Evolutionary conservation across 495 filamentous ascomycete species (phyloP).

Genomic region (Apiosordaria backusii): DNA sequence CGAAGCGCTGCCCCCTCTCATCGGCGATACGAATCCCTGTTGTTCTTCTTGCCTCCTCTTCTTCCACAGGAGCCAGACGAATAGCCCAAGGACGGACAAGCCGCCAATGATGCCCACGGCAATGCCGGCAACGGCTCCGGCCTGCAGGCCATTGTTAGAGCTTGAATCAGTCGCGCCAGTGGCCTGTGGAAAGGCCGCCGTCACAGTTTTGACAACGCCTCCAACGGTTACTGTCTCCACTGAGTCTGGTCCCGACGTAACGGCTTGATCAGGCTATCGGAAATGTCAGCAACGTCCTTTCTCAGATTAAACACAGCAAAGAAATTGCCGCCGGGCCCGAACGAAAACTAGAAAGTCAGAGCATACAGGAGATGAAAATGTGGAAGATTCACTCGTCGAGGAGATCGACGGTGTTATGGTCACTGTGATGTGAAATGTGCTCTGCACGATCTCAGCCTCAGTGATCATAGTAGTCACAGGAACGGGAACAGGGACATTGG

Average conservation of each 20-base stretch:
- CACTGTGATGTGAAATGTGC: slow-evolving; percentile 32
- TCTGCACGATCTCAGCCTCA: slow-evolving; percentile 34
- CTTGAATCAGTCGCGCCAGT: slow-evolving; percentile 13
- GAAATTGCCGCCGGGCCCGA: not conserved
- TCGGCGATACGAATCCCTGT: slow-evolving; percentile 25
- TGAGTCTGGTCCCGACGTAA: not conserved
- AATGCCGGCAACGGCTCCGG: slow-evolving; percentile 41
- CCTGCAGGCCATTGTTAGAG: slow-evolving; percentile 28
- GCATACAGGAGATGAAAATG: slow-evolving; percentile 31
- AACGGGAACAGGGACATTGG: not conserved
- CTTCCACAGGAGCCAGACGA: slow-evolving; percentile 35
- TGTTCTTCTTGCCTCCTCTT: slow-evolving; percentile 30
- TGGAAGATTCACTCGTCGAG: slow-evolving; percentile 11
- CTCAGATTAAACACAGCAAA: not conserved
- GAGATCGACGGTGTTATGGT: slow-evolving; percentile 27
- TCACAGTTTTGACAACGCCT: slow-evolving; percentile 42
- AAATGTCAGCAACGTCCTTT: slow-evolving; percentile 15
- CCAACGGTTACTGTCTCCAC: slow-evolving; percentile 43
- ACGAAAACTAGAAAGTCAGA: slow-evolving; percentile 12
- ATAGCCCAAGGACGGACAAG: slow-evolving; percentile 25
- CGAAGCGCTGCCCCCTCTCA: slow-evolving; percentile 37
- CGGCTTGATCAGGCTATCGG: not conserved
- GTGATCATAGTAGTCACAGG: slow-evolving; percentile 23
- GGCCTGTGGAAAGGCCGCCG: slow-evolving; percentile 29
- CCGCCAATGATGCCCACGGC: slow-evolving; percentile 40